Evolutionary conservation across 2,329 filamentous ascomycete species (phyloP), one percentile per base, ranked within the genome.

Genomic region (Fusarium mundagurra): DNA sequence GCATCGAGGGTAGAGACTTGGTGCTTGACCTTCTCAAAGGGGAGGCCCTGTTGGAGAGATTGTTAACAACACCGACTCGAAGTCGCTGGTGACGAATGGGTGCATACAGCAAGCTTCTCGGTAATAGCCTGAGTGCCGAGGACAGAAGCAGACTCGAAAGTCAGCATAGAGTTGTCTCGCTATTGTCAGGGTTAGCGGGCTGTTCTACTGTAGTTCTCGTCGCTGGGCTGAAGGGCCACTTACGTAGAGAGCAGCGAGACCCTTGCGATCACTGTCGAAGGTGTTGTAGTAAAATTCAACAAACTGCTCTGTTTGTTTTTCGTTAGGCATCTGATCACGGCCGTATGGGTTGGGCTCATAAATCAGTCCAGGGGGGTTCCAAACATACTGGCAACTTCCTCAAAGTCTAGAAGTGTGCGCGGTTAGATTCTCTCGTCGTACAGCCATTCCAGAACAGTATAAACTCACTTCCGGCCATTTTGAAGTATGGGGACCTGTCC

Each of bases 221-320:
- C 20, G 36, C 34, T 44, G 34, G 34, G 33, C 27, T 29, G 43
- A 41, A 34, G 29, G n/a, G 34, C 34, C 34, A 79, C 93, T 81
- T 90, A 98, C 96, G 88, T 98, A 98, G 86, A 98, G 94, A 71
- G 85, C 80, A 20, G 83, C 85, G 48, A 98, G 89, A 59, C 82
- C 79, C 64, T 85, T 84, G 80, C 95, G 92, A 84, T 95, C 88
- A 71, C 81, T 73, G 83, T 98, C 95, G 85, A 98, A 98, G 69
- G 91, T 92, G 80, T 92, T 88, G 89, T 98, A 98, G 91, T 98
- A 98, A 88, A 92, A 96, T 70, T 92, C 82, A 76, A 96, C 92
- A 85, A 98, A 98, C 85, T 97, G 90, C 83, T 92, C 95, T 98
- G 55, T 76, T 67, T 29, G 44, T 16, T 29, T 27, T 20, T n/a